These are phyloP conservation scores for Neurospora discreta DNA, from an alignment of 495 filamentous ascomycete species.

Conservation along the genomic window DNA sequence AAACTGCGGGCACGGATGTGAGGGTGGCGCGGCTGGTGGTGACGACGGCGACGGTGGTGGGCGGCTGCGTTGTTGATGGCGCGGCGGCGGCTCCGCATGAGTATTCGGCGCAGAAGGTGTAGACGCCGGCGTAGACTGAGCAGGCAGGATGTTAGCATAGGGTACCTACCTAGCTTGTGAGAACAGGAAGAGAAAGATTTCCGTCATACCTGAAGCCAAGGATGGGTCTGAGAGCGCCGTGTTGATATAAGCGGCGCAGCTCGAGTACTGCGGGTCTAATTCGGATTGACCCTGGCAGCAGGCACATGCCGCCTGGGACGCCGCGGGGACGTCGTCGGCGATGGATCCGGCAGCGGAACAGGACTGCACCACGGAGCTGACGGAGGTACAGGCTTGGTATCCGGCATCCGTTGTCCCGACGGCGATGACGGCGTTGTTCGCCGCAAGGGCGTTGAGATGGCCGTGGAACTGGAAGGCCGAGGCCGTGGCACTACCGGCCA, in stretches of 20 bases:
- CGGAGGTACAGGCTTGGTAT: constrained; percentile 9
- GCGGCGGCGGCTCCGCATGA: neutral
- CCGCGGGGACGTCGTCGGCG: constrained; percentile 3
- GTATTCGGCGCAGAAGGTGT: neutral
- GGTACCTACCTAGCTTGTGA: too few species aligned
- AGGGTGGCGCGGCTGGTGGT: neutral
- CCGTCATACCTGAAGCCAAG: neutral
- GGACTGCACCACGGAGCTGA: constrained; percentile 5
- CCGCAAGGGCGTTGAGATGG: constrained; percentile 6
- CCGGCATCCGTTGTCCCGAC: constrained; percentile 8
- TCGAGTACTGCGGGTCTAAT: constrained; percentile 7
- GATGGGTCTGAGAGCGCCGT: constrained; percentile 1
- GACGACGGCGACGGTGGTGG: neutral
- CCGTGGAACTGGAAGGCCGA: constrained; percentile 4
- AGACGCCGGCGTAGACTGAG: neutral
- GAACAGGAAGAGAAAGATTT: too few species aligned
- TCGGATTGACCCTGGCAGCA: constrained; percentile 10
- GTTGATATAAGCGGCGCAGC: constrained; percentile 16
- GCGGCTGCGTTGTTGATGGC: neutral
- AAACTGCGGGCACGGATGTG: neutral
- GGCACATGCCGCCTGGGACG: constrained; percentile 4
- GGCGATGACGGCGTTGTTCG: neutral
- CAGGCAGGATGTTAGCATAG: neutral
- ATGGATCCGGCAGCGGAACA: constrained; percentile 8
- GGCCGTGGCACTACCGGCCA: constrained; percentile 4